A percentile compares a stretch with the other conserved stretches of the same genome.
phyloP scores from a whole-genome alignment of 2,329 filamentous ascomycete species.

The Fusarium scirpi region DNA sequence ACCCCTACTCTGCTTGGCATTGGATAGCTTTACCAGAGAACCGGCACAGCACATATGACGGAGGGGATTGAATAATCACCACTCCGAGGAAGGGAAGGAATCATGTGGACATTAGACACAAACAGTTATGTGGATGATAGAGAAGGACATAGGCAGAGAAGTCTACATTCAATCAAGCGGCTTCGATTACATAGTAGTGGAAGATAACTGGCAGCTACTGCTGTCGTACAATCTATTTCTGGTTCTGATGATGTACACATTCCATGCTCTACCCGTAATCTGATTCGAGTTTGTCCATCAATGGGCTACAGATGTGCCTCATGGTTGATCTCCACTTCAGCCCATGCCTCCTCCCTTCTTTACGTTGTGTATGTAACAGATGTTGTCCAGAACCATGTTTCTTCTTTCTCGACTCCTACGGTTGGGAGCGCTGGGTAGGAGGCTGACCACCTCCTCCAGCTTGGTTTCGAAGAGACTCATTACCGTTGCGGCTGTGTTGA shows the following conservation, averaged over 20 bases:
- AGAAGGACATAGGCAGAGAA: conserved; percentile 22
- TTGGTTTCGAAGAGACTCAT: background rate
- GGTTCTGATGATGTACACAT: conserved; percentile 28
- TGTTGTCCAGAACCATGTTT: background rate
- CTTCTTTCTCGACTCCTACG: background rate
- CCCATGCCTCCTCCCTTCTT: background rate
- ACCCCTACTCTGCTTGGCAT: conserved; percentile 24
- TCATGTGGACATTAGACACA: conserved; percentile 15
- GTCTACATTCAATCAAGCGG: conserved; percentile 24
- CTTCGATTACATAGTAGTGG: conserved; percentile 21
- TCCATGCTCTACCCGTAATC: background rate
- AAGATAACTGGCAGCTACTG: conserved; percentile 31
- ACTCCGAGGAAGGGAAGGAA: conserved; percentile 27
- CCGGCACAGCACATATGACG: background rate
- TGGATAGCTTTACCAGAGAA: conserved; percentile 25
- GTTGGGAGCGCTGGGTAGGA: background rate
- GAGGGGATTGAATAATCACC: conserved; percentile 15
- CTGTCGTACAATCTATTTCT: conserved; percentile 34
- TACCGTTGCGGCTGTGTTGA: background rate
- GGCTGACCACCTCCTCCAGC: background rate
- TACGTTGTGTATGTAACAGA: background rate
- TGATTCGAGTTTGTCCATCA: background rate
- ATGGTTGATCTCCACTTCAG: background rate
- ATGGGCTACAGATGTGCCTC: background rate
- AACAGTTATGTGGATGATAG: conserved; percentile 26